Conservation (phyloP, 2,329 filamentous ascomycete genomes). For the Colletotrichum caudatum region DNA sequence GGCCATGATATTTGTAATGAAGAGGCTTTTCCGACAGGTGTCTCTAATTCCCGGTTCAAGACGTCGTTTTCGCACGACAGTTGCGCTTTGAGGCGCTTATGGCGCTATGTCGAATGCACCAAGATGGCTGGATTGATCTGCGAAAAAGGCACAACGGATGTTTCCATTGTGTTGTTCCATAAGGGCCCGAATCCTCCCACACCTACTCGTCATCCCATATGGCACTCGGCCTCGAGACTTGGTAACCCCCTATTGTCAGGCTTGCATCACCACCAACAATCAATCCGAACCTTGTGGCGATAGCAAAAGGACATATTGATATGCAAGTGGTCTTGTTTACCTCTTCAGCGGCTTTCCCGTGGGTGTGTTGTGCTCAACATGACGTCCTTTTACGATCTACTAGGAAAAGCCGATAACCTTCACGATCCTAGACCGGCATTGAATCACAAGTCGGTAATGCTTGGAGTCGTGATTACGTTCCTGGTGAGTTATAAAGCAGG, state of each 20-base stretch:
- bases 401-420: constrained; percentile 41
- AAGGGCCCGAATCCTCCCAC: constrained; percentile 5
- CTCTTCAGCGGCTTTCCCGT: neutral
- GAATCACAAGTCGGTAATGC: constrained; percentile 34
- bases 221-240: neutral
- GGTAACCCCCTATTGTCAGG: neutral
- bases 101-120: neutral
- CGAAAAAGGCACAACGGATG: neutral
- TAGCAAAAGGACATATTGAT: neutral
- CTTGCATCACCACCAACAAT: neutral
- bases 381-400: constrained; percentile 29
- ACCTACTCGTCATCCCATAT: neutral
- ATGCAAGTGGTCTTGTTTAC: constrained; percentile 25
- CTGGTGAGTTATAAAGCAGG: constrained; percentile 11
- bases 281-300: neutral
- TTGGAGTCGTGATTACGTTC: constrained; percentile 41
- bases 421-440: constrained; percentile 35
- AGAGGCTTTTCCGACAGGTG: neutral
- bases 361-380: constrained; percentile 12
- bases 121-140: neutral
- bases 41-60: neutral
- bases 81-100: neutral
- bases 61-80: neutral
- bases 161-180: constrained; percentile 1
- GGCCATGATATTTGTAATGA: neutral